Evolutionary conservation across 106 monocot genomes (phyloP).

Genomic region (Dendrobium officinale): DNA sequence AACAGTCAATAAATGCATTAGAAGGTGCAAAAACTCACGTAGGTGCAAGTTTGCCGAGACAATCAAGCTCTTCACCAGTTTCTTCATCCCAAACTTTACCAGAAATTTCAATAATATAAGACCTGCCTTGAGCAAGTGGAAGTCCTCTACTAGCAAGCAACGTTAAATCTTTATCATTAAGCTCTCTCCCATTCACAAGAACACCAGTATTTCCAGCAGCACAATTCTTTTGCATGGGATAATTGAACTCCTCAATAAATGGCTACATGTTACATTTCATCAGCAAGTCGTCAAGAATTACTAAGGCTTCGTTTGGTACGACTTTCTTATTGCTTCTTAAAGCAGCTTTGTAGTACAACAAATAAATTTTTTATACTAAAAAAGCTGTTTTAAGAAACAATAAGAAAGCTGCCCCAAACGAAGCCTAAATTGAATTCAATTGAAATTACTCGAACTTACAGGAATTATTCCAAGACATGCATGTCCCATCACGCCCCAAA

Average conservation of each 20-base stretch:
- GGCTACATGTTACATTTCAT: conserved; percentile 42
- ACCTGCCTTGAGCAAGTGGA: conserved; percentile 30
- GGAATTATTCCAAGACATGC: conserved; percentile 94
- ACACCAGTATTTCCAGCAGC: conserved; percentile 81
- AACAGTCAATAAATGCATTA: background rate
- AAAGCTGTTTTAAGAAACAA: too few species aligned
- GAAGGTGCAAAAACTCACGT: conserved; percentile 48
- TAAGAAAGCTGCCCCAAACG: too few species aligned
- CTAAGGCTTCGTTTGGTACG: background rate
- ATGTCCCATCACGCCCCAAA: conserved; percentile 90
- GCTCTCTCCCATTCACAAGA: conserved; percentile 89
- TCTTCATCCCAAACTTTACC: conserved; percentile 80
- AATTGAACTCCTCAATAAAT: conserved; percentile 90
- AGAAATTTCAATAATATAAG: conserved; percentile 77
- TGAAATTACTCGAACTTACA: conserved; percentile 40
- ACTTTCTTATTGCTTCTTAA: too few species aligned
- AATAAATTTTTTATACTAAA: too few species aligned
- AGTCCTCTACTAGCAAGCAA: conserved; percentile 78
- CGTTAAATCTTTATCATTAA: conserved; percentile 77
- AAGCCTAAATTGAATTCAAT: background rate
- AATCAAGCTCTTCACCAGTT: conserved; percentile 79
- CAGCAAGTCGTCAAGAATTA: background rate
- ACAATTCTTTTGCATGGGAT: conserved; percentile 82
- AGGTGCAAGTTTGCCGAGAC: conserved; percentile 96
- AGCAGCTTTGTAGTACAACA: too few species aligned